Conservation (phyloP, 805 yeast species). For the Yamadazyma sp. region DNA sequence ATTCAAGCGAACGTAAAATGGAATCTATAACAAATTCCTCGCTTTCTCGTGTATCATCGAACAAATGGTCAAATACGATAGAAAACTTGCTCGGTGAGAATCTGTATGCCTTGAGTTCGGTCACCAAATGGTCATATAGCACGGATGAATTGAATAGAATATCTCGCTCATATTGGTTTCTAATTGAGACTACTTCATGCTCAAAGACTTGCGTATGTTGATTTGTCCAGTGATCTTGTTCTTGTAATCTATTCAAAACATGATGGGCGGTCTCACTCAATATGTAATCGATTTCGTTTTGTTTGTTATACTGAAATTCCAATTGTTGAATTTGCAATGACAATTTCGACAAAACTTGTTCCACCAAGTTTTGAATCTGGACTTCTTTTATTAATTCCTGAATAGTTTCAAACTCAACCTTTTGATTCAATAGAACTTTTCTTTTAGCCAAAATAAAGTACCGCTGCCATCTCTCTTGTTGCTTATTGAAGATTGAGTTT, state of each 20-base stretch:
- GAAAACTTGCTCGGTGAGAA: conserved; percentile 7
- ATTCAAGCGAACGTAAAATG: conserved; percentile 15
- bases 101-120: conserved; percentile 20
- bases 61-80: conserved; percentile 1
- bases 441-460: conserved; percentile 47
- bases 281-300: conserved; percentile 54
- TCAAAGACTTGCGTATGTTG: conserved; percentile 44
- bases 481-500: conserved; percentile 41
- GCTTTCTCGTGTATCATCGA: conserved; percentile 3
- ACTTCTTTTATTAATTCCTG: background rate
- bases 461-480: conserved; percentile 45
- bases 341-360: conserved; percentile 36
- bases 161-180: conserved; percentile 51
- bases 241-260: conserved; percentile 48
- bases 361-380: conserved; percentile 23
- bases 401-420: conserved; percentile 32
- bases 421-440: conserved; percentile 44
- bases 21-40: conserved; percentile 2
- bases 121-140: conserved; percentile 49
- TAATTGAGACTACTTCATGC: conserved; percentile 40
- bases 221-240: conserved; percentile 57
- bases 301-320: conserved; percentile 49
- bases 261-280: conserved; percentile 45
- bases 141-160: conserved; percentile 56
- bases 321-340: conserved; percentile 48